Conservation (phyloP, 2,329 filamentous ascomycete species). For the Pestalotiopsis sp. region DNA sequence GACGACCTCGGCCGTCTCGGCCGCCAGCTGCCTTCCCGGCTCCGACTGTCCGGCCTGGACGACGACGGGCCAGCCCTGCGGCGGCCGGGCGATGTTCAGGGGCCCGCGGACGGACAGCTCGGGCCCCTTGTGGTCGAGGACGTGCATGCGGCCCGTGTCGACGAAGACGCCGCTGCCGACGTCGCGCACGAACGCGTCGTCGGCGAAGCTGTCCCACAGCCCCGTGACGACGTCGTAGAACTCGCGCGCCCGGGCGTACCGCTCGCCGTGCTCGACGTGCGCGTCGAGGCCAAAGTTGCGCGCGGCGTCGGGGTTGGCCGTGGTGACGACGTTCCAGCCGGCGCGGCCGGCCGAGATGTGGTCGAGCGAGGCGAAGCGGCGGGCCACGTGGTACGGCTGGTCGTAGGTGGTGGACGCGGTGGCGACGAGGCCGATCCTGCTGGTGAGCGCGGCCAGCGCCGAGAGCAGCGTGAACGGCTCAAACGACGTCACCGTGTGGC, state of each 20-base stretch:
- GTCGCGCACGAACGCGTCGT: constrained; percentile 56
- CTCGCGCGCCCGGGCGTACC: constrained; percentile 53
- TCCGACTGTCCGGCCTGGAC: constrained; percentile 57
- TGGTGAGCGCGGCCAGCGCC: constrained; percentile 49
- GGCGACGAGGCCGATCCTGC: constrained; percentile 53
- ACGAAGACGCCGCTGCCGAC: constrained; percentile 49
- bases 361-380: constrained; percentile 56
- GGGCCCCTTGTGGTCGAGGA: constrained; percentile 52
- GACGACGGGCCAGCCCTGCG: constrained; percentile 59
- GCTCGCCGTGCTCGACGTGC: constrained; percentile 49
- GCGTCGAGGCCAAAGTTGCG: constrained; percentile 55
- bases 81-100: constrained; percentile 53
- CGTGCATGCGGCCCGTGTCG: constrained; percentile 54
- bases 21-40: constrained; percentile 52
- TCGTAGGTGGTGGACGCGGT: constrained; percentile 59
- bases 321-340: constrained; percentile 59
- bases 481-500: constrained; percentile 60
- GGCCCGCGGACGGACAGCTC: constrained; percentile 49
- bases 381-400: constrained; percentile 54
- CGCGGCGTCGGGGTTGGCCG: constrained; percentile 52
- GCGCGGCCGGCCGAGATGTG: constrained; percentile 53
- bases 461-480: constrained; percentile 57
- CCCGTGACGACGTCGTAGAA: constrained; percentile 57
- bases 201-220: constrained; percentile 57
- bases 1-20: constrained; percentile 55